phyloP scores from a whole-genome alignment of 1,284 basidiomycete genomes.

The Hypsizygus ulmarius region DNA sequence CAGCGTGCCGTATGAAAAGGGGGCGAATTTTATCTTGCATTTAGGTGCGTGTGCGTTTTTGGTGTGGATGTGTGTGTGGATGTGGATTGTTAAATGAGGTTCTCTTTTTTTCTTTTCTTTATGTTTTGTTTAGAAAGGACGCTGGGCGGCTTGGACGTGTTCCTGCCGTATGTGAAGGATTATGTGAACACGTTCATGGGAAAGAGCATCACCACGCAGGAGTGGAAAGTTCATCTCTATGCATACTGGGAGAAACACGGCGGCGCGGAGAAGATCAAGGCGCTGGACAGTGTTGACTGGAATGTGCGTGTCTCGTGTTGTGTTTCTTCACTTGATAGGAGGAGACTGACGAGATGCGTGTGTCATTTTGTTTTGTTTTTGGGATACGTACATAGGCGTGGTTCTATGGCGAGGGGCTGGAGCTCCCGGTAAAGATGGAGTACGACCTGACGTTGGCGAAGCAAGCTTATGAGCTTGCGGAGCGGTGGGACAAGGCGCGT shows the following conservation, averaged over 20 bases:
- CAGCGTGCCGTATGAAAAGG: slow-evolving; percentile 50
- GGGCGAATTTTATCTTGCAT: slow-evolving; percentile 51
- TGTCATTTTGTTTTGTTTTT: background rate
- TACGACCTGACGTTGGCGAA: slow-evolving; percentile 84
- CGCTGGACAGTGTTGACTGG: slow-evolving; percentile 78
- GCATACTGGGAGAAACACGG: slow-evolving; percentile 69
- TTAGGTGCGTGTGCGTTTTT: slow-evolving; percentile 43
- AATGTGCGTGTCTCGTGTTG: slow-evolving; percentile 66
- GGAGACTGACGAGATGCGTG: no score
- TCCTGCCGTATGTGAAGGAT: slow-evolving; percentile 79
- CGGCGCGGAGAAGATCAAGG: slow-evolving; percentile 61
- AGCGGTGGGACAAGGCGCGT: slow-evolving; percentile 75
- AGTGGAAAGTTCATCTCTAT: slow-evolving; percentile 88
- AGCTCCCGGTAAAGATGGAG: slow-evolving; percentile 77
- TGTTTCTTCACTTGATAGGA: no score
- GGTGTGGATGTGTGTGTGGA: background rate
- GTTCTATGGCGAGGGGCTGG: slow-evolving; percentile 81
- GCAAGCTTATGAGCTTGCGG: slow-evolving; percentile 69
- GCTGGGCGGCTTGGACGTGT: slow-evolving; percentile 85
- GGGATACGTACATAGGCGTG: slow-evolving; percentile 61
- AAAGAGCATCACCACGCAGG: slow-evolving; percentile 81
- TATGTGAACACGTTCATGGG: slow-evolving; percentile 82
- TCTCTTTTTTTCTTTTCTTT: background rate
- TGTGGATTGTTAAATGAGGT: background rate
- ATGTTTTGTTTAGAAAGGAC: slow-evolving; percentile 55